A percentile compares a stretch with the other conserved stretches of the same genome.
phyloP scores from a whole-genome alignment of 2,329 filamentous ascomycete genomes.

The Alternaria arbusti region DNA sequence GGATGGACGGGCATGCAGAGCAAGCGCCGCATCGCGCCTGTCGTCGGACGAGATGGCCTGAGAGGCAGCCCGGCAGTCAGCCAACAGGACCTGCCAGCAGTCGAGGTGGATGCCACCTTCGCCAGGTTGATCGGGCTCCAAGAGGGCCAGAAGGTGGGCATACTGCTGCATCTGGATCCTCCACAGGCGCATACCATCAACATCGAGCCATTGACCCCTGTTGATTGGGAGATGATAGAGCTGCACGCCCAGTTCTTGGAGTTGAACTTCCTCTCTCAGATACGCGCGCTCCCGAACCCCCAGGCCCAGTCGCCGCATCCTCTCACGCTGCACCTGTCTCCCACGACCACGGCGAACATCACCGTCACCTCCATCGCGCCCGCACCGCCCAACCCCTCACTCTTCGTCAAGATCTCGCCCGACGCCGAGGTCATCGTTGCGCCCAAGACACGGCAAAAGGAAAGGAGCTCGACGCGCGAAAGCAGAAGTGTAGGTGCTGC shows the following conservation, averaged over 20 bases:
- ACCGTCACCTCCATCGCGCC: conserved; percentile 84
- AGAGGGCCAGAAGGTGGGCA: conserved; percentile 78
- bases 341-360: conserved; percentile 93
- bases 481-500: conserved; percentile 80
- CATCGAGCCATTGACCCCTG: conserved; percentile 92
- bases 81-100: conserved; percentile 76
- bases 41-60: conserved; percentile 77
- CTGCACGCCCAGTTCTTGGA: conserved; percentile 95
- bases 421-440: conserved; percentile 98
- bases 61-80: conserved; percentile 63
- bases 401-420: conserved; percentile 90
- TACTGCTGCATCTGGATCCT: conserved; percentile 83
- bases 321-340: conserved; percentile 89
- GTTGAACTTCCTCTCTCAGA: conserved; percentile 89
- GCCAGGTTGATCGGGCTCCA: conserved; percentile 76
- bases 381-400: conserved; percentile 67
- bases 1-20: conserved; percentile 99
- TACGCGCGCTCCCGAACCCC: conserved; percentile 91
- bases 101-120: conserved; percentile 89
- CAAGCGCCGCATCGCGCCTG: conserved; percentile 77
- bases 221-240: conserved; percentile 99
- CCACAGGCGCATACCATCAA: conserved; percentile 92
- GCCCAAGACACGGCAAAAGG: conserved; percentile 82
- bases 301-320: conserved; percentile 71
- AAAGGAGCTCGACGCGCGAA: conserved; percentile 69